Evolutionary conservation across 2,329 filamentous ascomycete species (phyloP), one percentile per base, ranked within the genome.

Genomic region (Dactylellina drechsleri): DNA sequence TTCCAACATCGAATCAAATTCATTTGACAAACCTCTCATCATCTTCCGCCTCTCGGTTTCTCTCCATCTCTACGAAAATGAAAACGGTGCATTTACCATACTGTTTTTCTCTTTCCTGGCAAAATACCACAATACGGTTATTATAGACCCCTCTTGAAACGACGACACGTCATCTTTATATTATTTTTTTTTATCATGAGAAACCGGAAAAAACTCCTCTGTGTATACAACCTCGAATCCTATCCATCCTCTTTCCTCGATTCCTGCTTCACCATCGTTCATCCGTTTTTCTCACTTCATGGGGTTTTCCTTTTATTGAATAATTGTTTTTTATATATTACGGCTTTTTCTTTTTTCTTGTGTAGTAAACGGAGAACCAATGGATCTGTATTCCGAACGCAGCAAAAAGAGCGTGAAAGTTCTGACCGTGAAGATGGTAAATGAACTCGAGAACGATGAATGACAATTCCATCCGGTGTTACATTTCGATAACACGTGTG

Each of bases 361-460:
- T 73, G 68, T 73, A 73, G 68, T 73, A 54, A 73, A 73, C 57
- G 61, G 68, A 65, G 64, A 65, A 73, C 28, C 68, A 73, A 73
- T 73, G 68, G 68, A 66, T 56, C 56, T 73, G 68, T 66, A 73
- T 66, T 73, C 68, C 68, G 49, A 53, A 66, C 10, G 47, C 47
- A 57, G 60, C 41, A 64, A 43, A 57, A 41, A 20, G 20, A 52
- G 31, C 31, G 6, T 36, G 31, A 36, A 36, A 36, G 6, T 36
- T 36, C 10, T 36, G 31, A 36, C 10, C 1, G 31, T 36, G 31
- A 36, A 36, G 31, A 10, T 10, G 5, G 10, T 7, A 3, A 36
- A 36, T 36, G 10, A 36, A 36, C 31, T 36, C 6, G 6, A 36
- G 31, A 36, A 7, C 1, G 10, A 10, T 8, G 31, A 10, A 36